These are phyloP conservation scores for Fraxinus velutina DNA, from an alignment of 305 asterid genomes.

Conservation along the genomic window DNA sequence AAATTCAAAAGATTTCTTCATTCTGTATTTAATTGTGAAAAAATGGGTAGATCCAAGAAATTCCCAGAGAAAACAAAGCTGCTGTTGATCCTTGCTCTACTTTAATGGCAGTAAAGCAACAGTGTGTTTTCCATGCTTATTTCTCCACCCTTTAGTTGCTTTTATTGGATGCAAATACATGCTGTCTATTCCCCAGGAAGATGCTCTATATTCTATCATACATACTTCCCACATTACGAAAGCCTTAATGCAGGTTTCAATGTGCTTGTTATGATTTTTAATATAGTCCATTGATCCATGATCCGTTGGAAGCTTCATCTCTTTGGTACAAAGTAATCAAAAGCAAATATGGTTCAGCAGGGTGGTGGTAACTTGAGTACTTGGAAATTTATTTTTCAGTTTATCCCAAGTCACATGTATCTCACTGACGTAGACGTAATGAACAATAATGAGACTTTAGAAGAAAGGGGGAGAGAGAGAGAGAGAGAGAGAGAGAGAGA, in stretches of 20 bases:
- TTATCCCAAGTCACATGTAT: not conserved
- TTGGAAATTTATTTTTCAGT: not conserved
- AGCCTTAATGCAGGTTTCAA: not conserved
- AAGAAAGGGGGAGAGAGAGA: not conserved
- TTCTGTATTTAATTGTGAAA: not conserved
- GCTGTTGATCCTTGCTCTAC: not conserved
- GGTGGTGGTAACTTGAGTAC: not conserved
- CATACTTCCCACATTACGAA: not conserved
- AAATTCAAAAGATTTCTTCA: not conserved
- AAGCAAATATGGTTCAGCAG: not conserved
- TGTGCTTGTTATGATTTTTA: not conserved
- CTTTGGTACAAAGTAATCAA: not conserved
- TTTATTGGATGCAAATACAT: not conserved
- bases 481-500: too few species aligned
- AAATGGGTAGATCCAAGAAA: not conserved
- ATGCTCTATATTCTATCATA: not conserved
- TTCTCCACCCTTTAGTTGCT: not conserved
- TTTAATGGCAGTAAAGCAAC: not conserved
- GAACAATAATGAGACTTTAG: too few species aligned
- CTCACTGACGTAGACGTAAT: not conserved
- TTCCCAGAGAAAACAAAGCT: not conserved
- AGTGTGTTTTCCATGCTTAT: not conserved
- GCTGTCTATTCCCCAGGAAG: not conserved
- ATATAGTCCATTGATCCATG: not conserved
- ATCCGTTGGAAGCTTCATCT: not conserved